These are phyloP conservation scores for Diaporthe sp. DNA, from an alignment of 2,329 filamentous ascomycete genomes.

Conservation along the genomic window DNA sequence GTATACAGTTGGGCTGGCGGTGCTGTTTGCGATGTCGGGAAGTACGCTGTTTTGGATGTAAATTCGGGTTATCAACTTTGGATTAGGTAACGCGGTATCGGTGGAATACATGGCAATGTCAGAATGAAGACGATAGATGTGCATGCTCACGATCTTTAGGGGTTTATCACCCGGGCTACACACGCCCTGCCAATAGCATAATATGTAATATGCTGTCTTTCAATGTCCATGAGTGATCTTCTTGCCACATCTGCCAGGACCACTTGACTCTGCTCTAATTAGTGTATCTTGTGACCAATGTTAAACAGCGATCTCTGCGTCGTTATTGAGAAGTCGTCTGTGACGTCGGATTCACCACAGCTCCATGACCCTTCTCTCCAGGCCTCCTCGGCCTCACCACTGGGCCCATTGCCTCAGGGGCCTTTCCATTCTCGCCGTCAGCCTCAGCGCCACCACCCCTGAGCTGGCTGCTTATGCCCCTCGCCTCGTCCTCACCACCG, in stretches of 20 bases:
- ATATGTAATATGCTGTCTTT: constrained; percentile 9
- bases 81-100: background rate
- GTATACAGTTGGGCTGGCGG: constrained; percentile 6
- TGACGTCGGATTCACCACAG: constrained; percentile 37
- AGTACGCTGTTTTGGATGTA: constrained; percentile 36
- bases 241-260: background rate
- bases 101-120: background rate
- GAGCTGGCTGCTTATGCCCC: constrained; percentile 20
- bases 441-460: background rate
- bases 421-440: no score
- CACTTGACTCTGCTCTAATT: background rate
- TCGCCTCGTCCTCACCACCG: constrained; percentile 7
- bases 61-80: background rate
- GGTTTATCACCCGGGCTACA: background rate
- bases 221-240: background rate
- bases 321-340: background rate
- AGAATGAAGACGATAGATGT: constrained; percentile 17
- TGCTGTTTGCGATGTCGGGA: constrained; percentile 37
- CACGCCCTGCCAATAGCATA: background rate
- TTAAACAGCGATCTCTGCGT: background rate
- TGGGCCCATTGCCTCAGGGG: constrained; percentile 32
- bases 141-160: background rate
- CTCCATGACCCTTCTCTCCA: constrained; percentile 40
- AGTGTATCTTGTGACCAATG: background rate
- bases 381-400: constrained; percentile 20